Base-by-base conservation (phyloP, 768 basidiomycete species). In the Clavulina sp. region DNA sequence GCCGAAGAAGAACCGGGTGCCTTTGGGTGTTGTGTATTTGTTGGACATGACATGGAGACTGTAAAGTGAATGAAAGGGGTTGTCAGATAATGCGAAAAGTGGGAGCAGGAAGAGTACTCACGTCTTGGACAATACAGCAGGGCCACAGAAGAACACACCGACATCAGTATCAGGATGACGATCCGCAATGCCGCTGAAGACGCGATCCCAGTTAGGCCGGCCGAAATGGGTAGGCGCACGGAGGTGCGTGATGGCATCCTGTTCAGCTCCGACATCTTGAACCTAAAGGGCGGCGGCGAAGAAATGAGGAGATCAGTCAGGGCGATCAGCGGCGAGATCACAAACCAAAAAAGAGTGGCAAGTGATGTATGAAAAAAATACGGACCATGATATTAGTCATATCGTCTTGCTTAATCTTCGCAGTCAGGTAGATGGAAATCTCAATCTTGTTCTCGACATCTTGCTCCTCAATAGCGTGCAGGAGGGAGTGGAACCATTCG, bases 61-160 rank as follows among this genome's bases (percentile, higher is more conserved):
- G 23, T 59, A 52, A 7, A 51, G 41, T n/a, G 30, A 52, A 41
- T 3, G 57, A 55, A 16, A 31, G 41, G 18, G 38, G 53, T 32
- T 51, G 28, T 5, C 3, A 41, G 5, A 26, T 7, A 13, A n/a
- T 4, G 13, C 34, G n/a, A n/a, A n/a, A 4, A 33, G 23, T 24
- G 2, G 19, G 31, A 3, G 5, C 29, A 19, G 26, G 5, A 40
- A 1, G 26, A 16, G 16, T 3, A 31, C 36, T 5, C 40, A 43
- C 57, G 73, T 70, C 60, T 66, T 76, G 26, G 83, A 84, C 40
- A 91, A 65, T 6, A 71, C 74, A 0, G 78, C 56, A 2, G 88
- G 87, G 13, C 89, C 89, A 60, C 89, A 93, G 74, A 87, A 93
- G 71, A 88, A 85, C 63, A 93, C 88, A 49, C 89, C 91, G 50